Evolutionary conservation across 805 yeast species (phyloP), one percentile per base, ranked within the genome.

Genomic region (Starmerella vaccinii): DNA sequence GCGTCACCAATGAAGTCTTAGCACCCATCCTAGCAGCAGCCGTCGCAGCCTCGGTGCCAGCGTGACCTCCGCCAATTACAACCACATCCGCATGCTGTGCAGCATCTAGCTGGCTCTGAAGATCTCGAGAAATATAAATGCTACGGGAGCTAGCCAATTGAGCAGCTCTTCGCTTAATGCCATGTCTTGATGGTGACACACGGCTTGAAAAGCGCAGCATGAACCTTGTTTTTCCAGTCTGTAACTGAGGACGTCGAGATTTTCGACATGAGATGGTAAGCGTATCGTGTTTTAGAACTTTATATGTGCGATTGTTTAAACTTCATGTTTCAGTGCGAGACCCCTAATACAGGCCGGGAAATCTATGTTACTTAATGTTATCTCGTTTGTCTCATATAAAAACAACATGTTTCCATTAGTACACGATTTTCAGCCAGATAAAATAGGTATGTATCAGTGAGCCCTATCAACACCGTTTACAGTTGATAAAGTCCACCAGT

Each of bases 21-120:
- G 82, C 75, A 0, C 97, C 97, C 1, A 84, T 63, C 55, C 99
- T 72, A 0, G 97, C 95, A 1, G 95, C 73, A 0, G 90, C 97
- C 0, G 96, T 74, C 2, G 95, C 92, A 0, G 99, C 98, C 66
- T 92, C 99, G 59, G 95, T 82, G 12, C 99, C 99, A 32, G 98
- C 98, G 70, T 92, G 99, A 0, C 99, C 99, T 12, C 95, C 99
- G 4, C 99, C 99, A 19, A 92, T 78, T 4, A 92, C 90, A 1
- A 90, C 75, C 0, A 88, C 96, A 0, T 88, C 90, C 2, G 51
- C 44, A 9, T 21, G 10, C 12, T 27, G 43, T 13, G 52, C 46
- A 19, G 12, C 24, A 2, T 30, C 50, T 1, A 54, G 46, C n/a
- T 18, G 35, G 2, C 13, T 15, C 29, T 47, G 23, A 1, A 59